A percentile compares a stretch with the other conserved stretches of the same genome.
Conservation (phyloP, 257 asterid species). For the Cinchona pubescens region DNA sequence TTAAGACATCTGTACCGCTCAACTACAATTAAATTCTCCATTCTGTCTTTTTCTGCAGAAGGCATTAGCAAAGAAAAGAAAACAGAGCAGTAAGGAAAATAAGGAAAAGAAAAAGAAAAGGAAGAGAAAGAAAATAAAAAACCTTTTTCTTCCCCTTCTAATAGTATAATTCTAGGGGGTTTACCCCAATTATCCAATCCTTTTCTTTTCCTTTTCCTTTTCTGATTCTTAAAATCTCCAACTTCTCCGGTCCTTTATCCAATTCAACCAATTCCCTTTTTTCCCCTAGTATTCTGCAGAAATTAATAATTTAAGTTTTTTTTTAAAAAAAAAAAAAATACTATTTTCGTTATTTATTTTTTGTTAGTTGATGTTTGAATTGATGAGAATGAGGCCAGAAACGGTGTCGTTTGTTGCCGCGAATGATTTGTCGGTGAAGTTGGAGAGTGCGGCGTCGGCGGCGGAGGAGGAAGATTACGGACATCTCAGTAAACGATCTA, state of each 20-base stretch:
- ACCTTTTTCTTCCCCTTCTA: background rate
- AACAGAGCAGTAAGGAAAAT: background rate
- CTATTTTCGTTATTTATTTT: conserved; percentile 2
- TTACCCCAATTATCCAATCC: background rate
- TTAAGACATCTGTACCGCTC: background rate
- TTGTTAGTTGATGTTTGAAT: conserved; percentile 35
- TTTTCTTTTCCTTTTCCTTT: background rate
- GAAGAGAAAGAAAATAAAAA: background rate
- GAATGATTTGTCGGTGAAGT: conserved; percentile 22
- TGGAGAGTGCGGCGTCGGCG: conserved; percentile 30
- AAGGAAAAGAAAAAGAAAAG: too few species aligned
- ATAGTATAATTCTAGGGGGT: background rate
- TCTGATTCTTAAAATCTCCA: background rate
- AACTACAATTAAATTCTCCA: background rate
- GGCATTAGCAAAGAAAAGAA: too few species aligned
- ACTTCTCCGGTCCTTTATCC: background rate
- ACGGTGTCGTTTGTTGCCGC: conserved; percentile 26
- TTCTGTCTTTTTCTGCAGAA: background rate
- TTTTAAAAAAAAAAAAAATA: too few species aligned
- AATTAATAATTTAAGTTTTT: background rate
- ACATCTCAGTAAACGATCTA: conserved; percentile 52
- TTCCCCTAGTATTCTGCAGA: background rate
- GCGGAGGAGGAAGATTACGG: conserved; percentile 51
- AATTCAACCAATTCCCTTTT: background rate
- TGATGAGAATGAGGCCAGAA: conserved; percentile 31